Evolutionary conservation across 495 filamentous ascomycete genomes (phyloP).

Genomic region (Cercophora sp.): DNA sequence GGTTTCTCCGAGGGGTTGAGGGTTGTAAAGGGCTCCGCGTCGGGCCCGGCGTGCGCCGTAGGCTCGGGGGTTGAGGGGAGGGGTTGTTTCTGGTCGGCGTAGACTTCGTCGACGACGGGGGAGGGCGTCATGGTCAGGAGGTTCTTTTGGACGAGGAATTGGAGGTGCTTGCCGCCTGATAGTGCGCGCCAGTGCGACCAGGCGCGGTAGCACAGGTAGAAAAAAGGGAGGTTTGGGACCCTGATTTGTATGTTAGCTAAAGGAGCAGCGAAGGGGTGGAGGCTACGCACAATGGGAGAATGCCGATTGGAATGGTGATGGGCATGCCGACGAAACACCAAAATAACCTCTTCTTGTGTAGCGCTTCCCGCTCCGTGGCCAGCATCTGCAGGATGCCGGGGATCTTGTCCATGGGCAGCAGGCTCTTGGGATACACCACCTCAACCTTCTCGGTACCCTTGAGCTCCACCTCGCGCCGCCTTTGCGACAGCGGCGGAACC

Average conservation of each 20-base stretch:
- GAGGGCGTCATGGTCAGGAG: constrained; percentile 62
- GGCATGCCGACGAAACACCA: constrained; percentile 82
- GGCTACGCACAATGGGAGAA: constrained; percentile 75
- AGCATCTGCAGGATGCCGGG: constrained; percentile 58
- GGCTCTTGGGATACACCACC: constrained; percentile 69
- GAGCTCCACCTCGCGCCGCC: constrained; percentile 57
- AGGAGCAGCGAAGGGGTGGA: neutral
- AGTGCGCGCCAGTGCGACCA: constrained; percentile 70
- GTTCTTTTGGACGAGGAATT: constrained; percentile 70
- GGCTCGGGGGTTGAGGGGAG: constrained; percentile 26
- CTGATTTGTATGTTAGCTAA: constrained; percentile 39
- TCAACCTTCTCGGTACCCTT: constrained; percentile 65
- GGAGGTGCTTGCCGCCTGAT: constrained; percentile 76
- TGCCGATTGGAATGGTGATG: constrained; percentile 71
- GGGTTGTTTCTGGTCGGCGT: constrained; percentile 42
- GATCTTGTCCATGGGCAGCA: constrained; percentile 61
- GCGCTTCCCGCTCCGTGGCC: constrained; percentile 70
- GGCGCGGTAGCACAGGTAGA: constrained; percentile 82
- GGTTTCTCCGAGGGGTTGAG: constrained; percentile 22
- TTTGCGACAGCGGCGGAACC: constrained; percentile 75
- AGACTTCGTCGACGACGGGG: constrained; percentile 65
- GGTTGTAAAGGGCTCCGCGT: constrained; percentile 15
- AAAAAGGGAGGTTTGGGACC: constrained; percentile 94
- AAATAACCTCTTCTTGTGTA: constrained; percentile 71
- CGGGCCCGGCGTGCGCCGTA: constrained; percentile 14